Base-by-base conservation (phyloP, 257 asterid species). In the Rubia yunnanensis region DNA sequence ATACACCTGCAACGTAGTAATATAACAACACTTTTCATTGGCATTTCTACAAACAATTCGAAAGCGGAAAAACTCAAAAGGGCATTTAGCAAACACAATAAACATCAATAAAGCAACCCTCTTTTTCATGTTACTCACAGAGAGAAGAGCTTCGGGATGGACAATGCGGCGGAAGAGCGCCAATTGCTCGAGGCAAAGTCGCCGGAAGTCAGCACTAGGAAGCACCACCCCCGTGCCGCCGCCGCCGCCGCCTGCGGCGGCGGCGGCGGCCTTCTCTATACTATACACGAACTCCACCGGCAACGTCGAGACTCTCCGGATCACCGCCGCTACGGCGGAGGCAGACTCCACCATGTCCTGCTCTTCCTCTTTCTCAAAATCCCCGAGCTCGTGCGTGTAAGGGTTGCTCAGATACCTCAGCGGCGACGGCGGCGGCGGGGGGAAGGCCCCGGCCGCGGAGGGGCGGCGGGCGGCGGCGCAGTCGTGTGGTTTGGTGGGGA, bases 281-380 rank as follows among this genome's bases (percentile, higher is more conserved):
- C 82, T 84, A 77, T 89, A 85, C 54, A 76, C 84, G 73, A 92
- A 89, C 59, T 92, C 96, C 73, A 92, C 98, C 36, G 98, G 96
- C n/a, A 96, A 87, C 27, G 86, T 85, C 46, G 98, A 92, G 0
- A 85, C 92, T 70, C 76, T 80, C 26, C 88, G 85, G 34, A 92
- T 76, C 18, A 86, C 84, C 59, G 85, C 85, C 20, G 88, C 89
- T 58, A 92, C 79, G 34, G 96, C 96, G 20, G 89, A 77, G 14
- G 98, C 96, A 24, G 98, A 92, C 0, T 92, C 64, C 34, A 88
- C 88, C 85, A 83, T 76, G 27, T 80, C 77, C 32, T 57, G 78
- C 3, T 64, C 74, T 5, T 56, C 76, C 26, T 65, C 78, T 23
- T 15, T 38, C 50, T 38, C 28, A 3, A 13, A 18, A 14, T 50